phyloP scores from a whole-genome alignment of 345 rosid species.

The Anastatica hierochuntica region DNA sequence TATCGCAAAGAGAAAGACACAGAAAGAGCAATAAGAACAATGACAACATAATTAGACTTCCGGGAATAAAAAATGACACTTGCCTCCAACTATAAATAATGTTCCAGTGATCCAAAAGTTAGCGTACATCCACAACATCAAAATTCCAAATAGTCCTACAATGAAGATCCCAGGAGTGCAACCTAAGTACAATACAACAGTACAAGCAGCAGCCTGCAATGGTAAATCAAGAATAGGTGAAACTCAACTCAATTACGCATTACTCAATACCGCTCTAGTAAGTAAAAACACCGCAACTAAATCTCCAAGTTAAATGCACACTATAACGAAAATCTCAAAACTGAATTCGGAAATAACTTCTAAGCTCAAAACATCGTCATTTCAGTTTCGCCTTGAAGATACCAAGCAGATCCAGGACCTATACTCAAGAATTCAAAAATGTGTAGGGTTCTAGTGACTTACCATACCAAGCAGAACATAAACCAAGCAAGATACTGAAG shows the following conservation, averaged over 20 bases:
- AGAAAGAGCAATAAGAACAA: background rate
- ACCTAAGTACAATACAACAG: slow-evolving; percentile 70
- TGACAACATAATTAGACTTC: background rate
- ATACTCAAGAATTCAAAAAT: background rate
- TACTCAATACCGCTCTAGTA: background rate
- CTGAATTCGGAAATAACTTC: no score
- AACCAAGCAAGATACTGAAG: slow-evolving; percentile 77
- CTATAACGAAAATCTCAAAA: no score
- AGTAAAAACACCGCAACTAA: no score
- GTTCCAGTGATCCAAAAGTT: slow-evolving; percentile 97
- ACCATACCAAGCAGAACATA: slow-evolving; percentile 84
- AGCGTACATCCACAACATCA: slow-evolving; percentile 94
- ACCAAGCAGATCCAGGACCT: background rate
- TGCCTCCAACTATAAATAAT: slow-evolving; percentile 93
- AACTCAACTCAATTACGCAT: no score
- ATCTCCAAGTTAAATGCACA: no score
- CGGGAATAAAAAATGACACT: slow-evolving; percentile 3
- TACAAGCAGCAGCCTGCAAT: slow-evolving; percentile 85
- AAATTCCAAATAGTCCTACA: slow-evolving; percentile 73
- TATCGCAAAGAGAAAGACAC: background rate
- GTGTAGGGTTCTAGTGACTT: no score
- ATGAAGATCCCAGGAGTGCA: slow-evolving; percentile 96
- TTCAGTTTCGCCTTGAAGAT: no score
- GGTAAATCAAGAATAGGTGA: background rate
- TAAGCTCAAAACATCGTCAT: no score